These are phyloP conservation scores for Paraglomus occultum DNA, from an alignment of 192 early-diverging fungal genomes.

Conservation along the genomic window DNA sequence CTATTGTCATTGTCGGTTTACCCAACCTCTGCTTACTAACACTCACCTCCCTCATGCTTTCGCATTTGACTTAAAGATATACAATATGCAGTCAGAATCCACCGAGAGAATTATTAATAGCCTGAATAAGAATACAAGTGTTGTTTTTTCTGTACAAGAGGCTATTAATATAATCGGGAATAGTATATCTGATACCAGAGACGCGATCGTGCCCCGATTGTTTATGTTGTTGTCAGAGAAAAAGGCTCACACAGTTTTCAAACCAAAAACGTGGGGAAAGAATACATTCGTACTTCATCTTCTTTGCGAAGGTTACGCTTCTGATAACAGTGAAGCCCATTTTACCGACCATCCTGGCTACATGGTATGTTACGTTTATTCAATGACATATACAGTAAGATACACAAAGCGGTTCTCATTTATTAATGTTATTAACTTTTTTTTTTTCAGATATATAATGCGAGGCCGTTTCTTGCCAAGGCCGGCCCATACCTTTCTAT, in stretches of 20 bases:
- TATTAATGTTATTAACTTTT: too few relatives aligned
- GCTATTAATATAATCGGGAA: not conserved
- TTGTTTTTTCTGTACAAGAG: not conserved
- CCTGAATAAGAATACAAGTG: not conserved
- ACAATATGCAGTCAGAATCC: slow-evolving; percentile 1
- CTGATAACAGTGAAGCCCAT: slow-evolving; percentile 2
- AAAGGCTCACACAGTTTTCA: not conserved
- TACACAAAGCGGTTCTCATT: too few relatives aligned
- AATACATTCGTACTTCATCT: not conserved
- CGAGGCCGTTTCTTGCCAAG: not conserved
- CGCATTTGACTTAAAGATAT: not conserved
- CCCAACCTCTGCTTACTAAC: not conserved
- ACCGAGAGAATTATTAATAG: not conserved
- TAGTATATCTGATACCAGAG: slow-evolving; percentile 8
- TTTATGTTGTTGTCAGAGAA: slow-evolving; percentile 34
- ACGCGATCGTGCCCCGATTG: slow-evolving; percentile 25
- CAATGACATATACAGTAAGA: too few relatives aligned
- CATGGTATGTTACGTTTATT: too few relatives aligned
- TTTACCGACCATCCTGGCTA: not conserved
- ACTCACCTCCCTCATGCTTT: not conserved
- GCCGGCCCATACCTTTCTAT: slow-evolving; percentile 2
- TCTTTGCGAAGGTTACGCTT: not conserved
- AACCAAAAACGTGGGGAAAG: not conserved
- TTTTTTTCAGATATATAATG: not conserved
- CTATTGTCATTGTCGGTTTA: not conserved